phyloP scores from a whole-genome alignment of 208 protist species.

The Leishmania aethiopica region DNA sequence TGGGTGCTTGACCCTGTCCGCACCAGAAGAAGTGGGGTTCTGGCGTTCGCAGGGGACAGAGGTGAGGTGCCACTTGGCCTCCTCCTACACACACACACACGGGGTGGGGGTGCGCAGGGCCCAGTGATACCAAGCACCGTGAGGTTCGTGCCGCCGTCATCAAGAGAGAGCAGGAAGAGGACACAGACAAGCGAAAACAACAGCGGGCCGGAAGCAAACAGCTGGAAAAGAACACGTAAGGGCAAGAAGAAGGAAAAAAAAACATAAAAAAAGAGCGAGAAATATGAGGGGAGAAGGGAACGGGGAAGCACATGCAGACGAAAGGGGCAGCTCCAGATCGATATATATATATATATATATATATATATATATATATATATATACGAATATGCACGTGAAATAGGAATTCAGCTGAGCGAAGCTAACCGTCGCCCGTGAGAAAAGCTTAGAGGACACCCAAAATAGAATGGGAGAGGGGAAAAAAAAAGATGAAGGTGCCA shows the following conservation, averaged over 20 bases:
- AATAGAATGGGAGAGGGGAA: not conserved
- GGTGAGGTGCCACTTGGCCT: too few relatives aligned
- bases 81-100: not conserved
- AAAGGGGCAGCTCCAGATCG: not conserved
- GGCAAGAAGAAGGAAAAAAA: not conserved
- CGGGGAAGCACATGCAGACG: not conserved
- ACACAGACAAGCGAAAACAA: not conserved
- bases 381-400: too few relatives aligned
- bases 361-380: not conserved
- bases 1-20: not conserved
- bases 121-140: not conserved
- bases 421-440: not conserved
- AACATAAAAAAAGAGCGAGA: not conserved
- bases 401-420: not conserved
- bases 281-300: not conserved
- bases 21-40: not conserved
- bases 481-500: not conserved
- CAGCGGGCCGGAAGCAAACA: not conserved
- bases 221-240: not conserved
- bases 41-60: not conserved
- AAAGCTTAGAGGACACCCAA: conserved; percentile 3
- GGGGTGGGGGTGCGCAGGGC: not conserved
- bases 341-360: not conserved
- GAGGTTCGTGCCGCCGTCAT: not conserved
- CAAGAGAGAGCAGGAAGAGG: not conserved